Conservation (phyloP, 2,329 filamentous ascomycete genomes). For the Paraphaeosphaeria sporulosa region DNA sequence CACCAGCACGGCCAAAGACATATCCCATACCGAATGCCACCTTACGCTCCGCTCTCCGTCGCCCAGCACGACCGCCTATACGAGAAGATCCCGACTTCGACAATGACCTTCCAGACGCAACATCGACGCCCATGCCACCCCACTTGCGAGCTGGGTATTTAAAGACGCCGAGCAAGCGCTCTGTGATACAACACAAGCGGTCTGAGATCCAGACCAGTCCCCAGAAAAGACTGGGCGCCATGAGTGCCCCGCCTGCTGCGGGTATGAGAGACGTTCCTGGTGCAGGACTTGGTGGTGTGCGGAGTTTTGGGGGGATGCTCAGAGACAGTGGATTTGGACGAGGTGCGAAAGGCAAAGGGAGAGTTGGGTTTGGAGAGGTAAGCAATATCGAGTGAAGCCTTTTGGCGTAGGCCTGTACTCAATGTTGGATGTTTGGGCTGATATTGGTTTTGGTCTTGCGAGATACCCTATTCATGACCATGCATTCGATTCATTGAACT, state of each 20-base stretch:
- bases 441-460: not conserved
- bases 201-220: conserved; percentile 36
- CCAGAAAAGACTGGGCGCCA: conserved; percentile 32
- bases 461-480: conserved; percentile 3
- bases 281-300: conserved; percentile 27
- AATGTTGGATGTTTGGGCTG: not conserved
- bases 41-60: conserved; percentile 18
- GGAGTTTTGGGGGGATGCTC: conserved; percentile 43
- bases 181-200: conserved; percentile 43
- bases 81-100: conserved; percentile 28
- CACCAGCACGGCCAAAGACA: conserved; percentile 18
- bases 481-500: not conserved
- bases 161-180: conserved; percentile 56
- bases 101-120: conserved; percentile 22
- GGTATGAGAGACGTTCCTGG: conserved; percentile 6
- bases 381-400: conserved; percentile 23
- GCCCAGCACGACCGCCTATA: conserved; percentile 26
- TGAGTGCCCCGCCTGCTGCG: conserved; percentile 42
- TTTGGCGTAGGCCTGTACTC: not conserved
- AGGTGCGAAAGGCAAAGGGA: conserved; percentile 19
- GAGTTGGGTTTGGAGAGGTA: conserved; percentile 34
- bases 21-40: conserved; percentile 27
- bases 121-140: conserved; percentile 35
- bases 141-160: conserved; percentile 49
- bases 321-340: conserved; percentile 39